Conservation (phyloP, 257 asterid genomes). For the Lantana camara region DNA sequence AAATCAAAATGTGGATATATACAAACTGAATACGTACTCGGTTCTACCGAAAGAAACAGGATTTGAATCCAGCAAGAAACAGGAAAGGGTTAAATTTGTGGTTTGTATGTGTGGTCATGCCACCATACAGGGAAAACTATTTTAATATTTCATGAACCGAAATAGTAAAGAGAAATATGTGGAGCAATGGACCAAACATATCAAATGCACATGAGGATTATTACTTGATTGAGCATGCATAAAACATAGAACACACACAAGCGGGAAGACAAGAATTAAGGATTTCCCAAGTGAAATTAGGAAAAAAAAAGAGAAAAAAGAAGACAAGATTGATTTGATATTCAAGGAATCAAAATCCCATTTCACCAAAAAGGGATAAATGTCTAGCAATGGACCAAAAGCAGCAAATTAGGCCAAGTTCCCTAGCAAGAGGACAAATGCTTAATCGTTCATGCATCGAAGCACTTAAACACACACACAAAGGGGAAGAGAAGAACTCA, state of each 20-base stretch:
- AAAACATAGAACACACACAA: too few relatives aligned
- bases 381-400: background rate
- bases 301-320: too few relatives aligned
- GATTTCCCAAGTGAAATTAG: too few relatives aligned
- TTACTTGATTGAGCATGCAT: too few relatives aligned
- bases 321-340: background rate
- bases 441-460: background rate
- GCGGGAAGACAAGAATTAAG: too few relatives aligned
- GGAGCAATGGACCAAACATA: too few relatives aligned
- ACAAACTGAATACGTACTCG: background rate
- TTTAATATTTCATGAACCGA: too few relatives aligned
- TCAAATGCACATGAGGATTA: too few relatives aligned
- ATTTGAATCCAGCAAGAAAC: background rate
- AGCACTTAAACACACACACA: background rate
- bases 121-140: background rate
- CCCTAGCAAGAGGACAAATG: background rate
- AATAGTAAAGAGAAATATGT: too few relatives aligned
- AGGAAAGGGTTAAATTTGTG: background rate
- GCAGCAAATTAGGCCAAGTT: background rate
- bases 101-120: background rate
- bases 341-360: background rate
- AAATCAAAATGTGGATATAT: background rate
- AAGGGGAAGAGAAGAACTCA: background rate
- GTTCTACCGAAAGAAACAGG: background rate
- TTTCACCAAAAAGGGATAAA: background rate